Evolutionary conservation across 2,329 filamentous ascomycete species (phyloP).

Genomic region (Cladosporium sphaerospermum): DNA sequence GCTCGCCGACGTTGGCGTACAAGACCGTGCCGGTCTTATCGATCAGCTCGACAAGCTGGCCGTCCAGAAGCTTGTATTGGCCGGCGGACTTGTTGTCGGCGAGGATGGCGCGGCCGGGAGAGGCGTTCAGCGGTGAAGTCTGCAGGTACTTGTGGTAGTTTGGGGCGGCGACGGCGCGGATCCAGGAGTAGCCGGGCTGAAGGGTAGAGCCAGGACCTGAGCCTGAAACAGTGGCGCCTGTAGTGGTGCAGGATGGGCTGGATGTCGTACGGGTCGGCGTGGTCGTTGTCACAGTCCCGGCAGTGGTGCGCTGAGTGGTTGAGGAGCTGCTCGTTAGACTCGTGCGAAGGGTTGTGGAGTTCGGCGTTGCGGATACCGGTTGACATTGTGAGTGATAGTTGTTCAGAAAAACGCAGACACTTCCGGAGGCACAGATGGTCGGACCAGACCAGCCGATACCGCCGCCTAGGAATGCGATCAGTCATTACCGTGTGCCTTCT

Average conservation of each 20-base stretch:
- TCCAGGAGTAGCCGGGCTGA: slow-evolving; percentile 49
- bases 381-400: slow-evolving; percentile 34
- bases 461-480: slow-evolving; percentile 18
- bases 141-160: slow-evolving; percentile 46
- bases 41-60: slow-evolving; percentile 51
- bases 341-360: neutral
- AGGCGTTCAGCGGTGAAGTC: slow-evolving; percentile 30
- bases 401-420: slow-evolving; percentile 30
- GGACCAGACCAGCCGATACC: slow-evolving; percentile 33
- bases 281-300: slow-evolving; percentile 9
- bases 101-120: slow-evolving; percentile 45
- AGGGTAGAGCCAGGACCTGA: slow-evolving; percentile 42
- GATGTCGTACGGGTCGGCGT: slow-evolving; percentile 16
- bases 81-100: slow-evolving; percentile 49
- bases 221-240: slow-evolving; percentile 21
- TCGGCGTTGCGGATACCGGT: slow-evolving; percentile 4
- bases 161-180: slow-evolving; percentile 51
- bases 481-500: neutral
- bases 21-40: slow-evolving; percentile 31
- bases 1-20: slow-evolving; percentile 43
- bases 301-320: slow-evolving; percentile 1
- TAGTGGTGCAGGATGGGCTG: slow-evolving; percentile 10
- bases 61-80: slow-evolving; percentile 51
- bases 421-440: slow-evolving; percentile 30
- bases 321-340: slow-evolving; percentile 13